Base-by-base conservation (phyloP, 768 basidiomycete species). In the Lentinula lateritia region DNA sequence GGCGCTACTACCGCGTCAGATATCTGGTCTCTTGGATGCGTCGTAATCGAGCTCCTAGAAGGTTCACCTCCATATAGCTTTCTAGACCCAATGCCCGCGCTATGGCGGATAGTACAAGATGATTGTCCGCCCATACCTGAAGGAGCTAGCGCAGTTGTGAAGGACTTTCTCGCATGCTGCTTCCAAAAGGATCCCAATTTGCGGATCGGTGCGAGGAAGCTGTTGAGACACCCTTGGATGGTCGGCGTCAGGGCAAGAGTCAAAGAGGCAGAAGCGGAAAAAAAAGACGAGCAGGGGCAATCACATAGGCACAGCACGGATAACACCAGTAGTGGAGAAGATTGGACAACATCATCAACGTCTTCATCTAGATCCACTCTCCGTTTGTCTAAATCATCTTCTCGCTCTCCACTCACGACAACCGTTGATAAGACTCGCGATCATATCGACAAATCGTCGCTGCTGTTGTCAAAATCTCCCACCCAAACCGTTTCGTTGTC, bases 121-220 rank as follows among this genome's bases (percentile, higher is more conserved):
- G 97, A 98, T 71, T 91, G 87, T 68, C 96, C 97, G 38, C 95
- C 93, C 4, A 93, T 99, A 68, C 97, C 97, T 0, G 95, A 97
- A 63, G 93, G 94, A 16, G 92, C 93, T 1, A 94, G 92, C 8
- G 92, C 95, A 0, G 90, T 95, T 63, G 95, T 97, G 64, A 93
- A 96, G 68, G 95, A 98, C 73, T 99, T 99, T 68, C 79, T 98
- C 13, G 91, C 92, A 67, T 94, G 97, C 62, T 98, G 97, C 69
- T 99, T 99, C 74, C 96, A 98, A 78, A 98, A 98, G 74, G 96
- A 98, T 69, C 87, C 87, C 64, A 96, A 98, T 74, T 80, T 99
- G 34, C 89, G 97, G 20, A 89, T 98, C 67, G 90, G 92, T 0
- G 97, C 96, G 6, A 91, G 90, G 75, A 98, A 98, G 75, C 79